Evolutionary conservation across 2,329 filamentous ascomycete genomes (phyloP).

Genomic region (Sordariomycetes sp.): DNA sequence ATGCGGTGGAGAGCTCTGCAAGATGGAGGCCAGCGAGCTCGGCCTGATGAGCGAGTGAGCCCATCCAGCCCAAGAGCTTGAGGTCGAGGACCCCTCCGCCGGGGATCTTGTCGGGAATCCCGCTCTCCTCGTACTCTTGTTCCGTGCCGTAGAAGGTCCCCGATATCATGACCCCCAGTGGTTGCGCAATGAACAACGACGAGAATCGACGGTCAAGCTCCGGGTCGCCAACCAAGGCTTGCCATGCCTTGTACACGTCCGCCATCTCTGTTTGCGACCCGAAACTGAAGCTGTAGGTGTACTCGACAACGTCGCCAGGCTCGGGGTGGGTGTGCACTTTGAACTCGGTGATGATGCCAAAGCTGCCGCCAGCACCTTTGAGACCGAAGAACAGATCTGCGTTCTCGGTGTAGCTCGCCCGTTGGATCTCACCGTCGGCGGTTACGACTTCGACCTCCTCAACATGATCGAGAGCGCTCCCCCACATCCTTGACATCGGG

Average conservation of each 20-base stretch:
- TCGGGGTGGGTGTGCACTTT: slow-evolving; percentile 45
- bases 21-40: slow-evolving; percentile 38
- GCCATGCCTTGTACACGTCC: slow-evolving; percentile 46
- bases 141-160: slow-evolving; percentile 53
- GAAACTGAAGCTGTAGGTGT: slow-evolving; percentile 44
- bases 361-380: slow-evolving; percentile 45
- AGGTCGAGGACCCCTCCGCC: slow-evolving; percentile 27
- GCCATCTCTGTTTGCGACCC: slow-evolving; percentile 37
- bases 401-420: slow-evolving; percentile 36
- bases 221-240: slow-evolving; percentile 43
- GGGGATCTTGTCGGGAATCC: slow-evolving; percentile 39
- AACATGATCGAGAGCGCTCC: slow-evolving; percentile 44
- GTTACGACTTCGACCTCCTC: slow-evolving; percentile 47
- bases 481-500: slow-evolving; percentile 51
- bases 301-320: slow-evolving; percentile 47
- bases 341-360: slow-evolving; percentile 49
- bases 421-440: slow-evolving; percentile 40
- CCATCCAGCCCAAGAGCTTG: slow-evolving; percentile 54
- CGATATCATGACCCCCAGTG: slow-evolving; percentile 44
- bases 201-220: slow-evolving; percentile 49
- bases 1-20: slow-evolving; percentile 36
- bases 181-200: slow-evolving; percentile 44
- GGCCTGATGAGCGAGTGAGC: slow-evolving; percentile 42
- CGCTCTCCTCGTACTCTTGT: slow-evolving; percentile 42
- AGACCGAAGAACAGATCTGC: slow-evolving; percentile 47